phyloP scores from a whole-genome alignment of 169 alveolate species.

The Plasmodium blacklocki region DNA sequence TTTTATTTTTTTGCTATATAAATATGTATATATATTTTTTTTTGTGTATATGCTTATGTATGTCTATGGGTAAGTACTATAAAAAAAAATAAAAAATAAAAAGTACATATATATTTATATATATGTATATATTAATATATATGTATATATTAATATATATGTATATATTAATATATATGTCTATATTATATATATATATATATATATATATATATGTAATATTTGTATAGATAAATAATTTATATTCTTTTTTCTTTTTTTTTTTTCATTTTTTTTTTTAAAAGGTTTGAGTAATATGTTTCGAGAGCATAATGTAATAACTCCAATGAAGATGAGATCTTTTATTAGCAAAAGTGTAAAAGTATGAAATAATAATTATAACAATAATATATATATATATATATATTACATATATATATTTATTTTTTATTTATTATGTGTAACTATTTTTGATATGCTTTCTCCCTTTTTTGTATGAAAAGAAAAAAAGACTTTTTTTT shows the following conservation, averaged over 20 bases:
- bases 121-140: not conserved
- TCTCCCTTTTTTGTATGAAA: too few relatives aligned
- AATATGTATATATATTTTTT: too few relatives aligned
- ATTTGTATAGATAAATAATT: too few relatives aligned
- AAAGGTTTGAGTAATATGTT: conserved; percentile 10
- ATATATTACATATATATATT: not conserved
- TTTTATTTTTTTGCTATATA: too few relatives aligned
- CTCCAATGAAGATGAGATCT: conserved; percentile 5
- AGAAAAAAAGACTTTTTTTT: not conserved
- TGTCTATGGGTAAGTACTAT: too few relatives aligned
- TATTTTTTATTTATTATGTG: not conserved
- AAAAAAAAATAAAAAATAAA: too few relatives aligned
- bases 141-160: not conserved
- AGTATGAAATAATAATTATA: conserved; percentile 14
- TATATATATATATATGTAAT: not conserved
- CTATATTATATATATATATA: not conserved
- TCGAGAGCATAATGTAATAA: conserved; percentile 1
- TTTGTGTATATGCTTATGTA: too few relatives aligned
- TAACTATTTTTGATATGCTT: too few relatives aligned
- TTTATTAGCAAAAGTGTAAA: conserved; percentile 20
- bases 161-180: not conserved
- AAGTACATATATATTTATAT: too few relatives aligned
- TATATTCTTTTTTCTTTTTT: not conserved
- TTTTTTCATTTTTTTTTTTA: not conserved
- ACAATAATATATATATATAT: not conserved